A percentile compares a stretch with the other conserved stretches of the same genome.
phyloP scores from a whole-genome alignment of 2,329 filamentous ascomycete genomes.

The Corynespora cassiicola region DNA sequence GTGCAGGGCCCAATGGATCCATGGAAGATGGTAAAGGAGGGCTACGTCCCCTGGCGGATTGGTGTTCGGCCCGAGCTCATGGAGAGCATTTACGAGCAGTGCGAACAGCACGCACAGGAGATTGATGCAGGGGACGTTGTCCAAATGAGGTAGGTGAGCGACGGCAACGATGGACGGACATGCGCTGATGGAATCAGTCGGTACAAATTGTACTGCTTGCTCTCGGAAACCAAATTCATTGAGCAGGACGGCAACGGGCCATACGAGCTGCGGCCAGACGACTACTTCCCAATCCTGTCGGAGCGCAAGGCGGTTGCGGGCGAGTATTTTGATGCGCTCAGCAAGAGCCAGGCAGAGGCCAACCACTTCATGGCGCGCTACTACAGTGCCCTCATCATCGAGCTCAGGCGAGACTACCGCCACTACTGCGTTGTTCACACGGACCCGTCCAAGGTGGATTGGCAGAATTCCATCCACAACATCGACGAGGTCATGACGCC shows the following conservation, averaged over 20 bases:
- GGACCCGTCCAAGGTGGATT: slow-evolving; percentile 23
- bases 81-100: slow-evolving; percentile 28
- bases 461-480: slow-evolving; percentile 28
- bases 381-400: slow-evolving; percentile 28
- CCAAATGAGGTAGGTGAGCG: slow-evolving; percentile 18
- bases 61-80: slow-evolving; percentile 39
- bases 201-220: slow-evolving; percentile 31
- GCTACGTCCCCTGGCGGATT: slow-evolving; percentile 37
- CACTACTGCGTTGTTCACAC: slow-evolving; percentile 41
- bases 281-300: slow-evolving; percentile 39
- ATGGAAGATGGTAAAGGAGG: slow-evolving; percentile 25
- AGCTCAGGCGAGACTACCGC: slow-evolving; percentile 33
- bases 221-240: slow-evolving; percentile 26
- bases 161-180: background rate
- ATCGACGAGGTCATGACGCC: slow-evolving; percentile 38
- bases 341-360: slow-evolving; percentile 26
- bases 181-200: slow-evolving; percentile 9
- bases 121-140: slow-evolving; percentile 24
- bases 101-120: slow-evolving; percentile 21
- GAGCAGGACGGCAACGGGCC: slow-evolving; percentile 28
- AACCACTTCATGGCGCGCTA: slow-evolving; percentile 32
- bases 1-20: slow-evolving; percentile 18
- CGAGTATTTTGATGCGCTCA: slow-evolving; percentile 29
- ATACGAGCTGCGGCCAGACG: slow-evolving; percentile 15
- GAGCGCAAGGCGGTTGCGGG: slow-evolving; percentile 27